Conservation (phyloP, 2,329 filamentous ascomycete species). For the Colletotrichum navitas region DNA sequence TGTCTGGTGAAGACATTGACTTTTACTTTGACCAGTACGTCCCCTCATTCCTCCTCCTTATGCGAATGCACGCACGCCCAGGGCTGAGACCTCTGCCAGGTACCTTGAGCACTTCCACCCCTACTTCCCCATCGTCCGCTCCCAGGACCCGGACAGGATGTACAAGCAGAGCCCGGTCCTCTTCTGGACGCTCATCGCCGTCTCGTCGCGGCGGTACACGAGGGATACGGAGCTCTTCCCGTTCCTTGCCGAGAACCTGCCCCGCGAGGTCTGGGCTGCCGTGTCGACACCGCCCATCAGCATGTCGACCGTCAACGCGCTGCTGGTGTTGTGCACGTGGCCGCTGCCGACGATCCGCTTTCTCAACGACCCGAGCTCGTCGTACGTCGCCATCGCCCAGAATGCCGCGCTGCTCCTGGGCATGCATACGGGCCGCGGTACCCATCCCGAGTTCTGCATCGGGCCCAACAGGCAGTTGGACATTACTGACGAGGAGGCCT, state of each 20-base stretch:
- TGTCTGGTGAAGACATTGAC: slow-evolving; percentile 66
- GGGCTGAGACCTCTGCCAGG: slow-evolving; percentile 46
- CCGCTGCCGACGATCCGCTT: slow-evolving; percentile 65
- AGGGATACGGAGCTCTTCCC: slow-evolving; percentile 57
- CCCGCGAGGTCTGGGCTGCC: slow-evolving; percentile 59
- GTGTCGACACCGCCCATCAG: slow-evolving; percentile 58
- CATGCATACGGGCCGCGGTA: slow-evolving; percentile 65
- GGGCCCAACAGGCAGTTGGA: slow-evolving; percentile 56
- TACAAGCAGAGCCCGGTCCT: slow-evolving; percentile 62
- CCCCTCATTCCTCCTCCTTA: slow-evolving; percentile 6
- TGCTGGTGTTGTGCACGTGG: slow-evolving; percentile 66
- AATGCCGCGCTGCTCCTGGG: slow-evolving; percentile 63
- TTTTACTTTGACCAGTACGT: slow-evolving; percentile 67
- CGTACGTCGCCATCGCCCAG: slow-evolving; percentile 61
- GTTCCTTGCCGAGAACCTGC: slow-evolving; percentile 61
- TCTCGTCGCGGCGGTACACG: slow-evolving; percentile 63
- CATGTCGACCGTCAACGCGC: slow-evolving; percentile 63
- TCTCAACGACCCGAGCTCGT: slow-evolving; percentile 62
- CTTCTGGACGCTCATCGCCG: slow-evolving; percentile 68
- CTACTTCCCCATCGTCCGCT: slow-evolving; percentile 64
- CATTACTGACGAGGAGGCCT: slow-evolving; percentile 65
- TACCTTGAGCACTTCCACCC: slow-evolving; percentile 66
- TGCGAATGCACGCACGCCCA: no score
- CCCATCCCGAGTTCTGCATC: slow-evolving; percentile 61
- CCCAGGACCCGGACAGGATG: slow-evolving; percentile 63